A percentile compares a stretch with the other conserved stretches of the same genome.
Conservation (phyloP, 208 protist genomes). For the Wallacemonas sp. region DNA sequence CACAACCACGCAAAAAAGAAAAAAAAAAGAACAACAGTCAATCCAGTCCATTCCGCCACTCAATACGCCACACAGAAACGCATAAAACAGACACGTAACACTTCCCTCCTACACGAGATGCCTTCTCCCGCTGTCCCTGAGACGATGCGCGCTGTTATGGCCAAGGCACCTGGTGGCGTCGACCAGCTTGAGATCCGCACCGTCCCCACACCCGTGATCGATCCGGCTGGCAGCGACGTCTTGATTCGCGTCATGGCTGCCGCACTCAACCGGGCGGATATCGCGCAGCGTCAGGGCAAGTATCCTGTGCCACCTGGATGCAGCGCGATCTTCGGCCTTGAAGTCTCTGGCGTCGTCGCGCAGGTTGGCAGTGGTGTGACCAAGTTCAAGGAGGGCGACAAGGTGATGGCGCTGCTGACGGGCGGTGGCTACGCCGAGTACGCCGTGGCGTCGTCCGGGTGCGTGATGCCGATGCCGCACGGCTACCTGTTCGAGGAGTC, state of each 20-base stretch:
- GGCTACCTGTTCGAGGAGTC: conserved; percentile 82
- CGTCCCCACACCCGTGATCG: conserved; percentile 47
- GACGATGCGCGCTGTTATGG: conserved; percentile 71
- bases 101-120: too few relatives aligned
- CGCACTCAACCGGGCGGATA: conserved; percentile 86
- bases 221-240: conserved; percentile 43
- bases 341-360: conserved; percentile 84
- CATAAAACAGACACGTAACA: too few relatives aligned
- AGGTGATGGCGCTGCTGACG: conserved; percentile 85
- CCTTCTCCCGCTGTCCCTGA: too few relatives aligned
- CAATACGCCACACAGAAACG: too few relatives aligned
- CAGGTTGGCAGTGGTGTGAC: conserved; percentile 47
- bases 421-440: conserved; percentile 94
- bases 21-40: background rate
- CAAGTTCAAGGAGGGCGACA: conserved; percentile 74
- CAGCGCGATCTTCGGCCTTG: conserved; percentile 80
- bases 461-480: conserved; percentile 79
- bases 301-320: conserved; percentile 76
- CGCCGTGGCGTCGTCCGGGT: conserved; percentile 58
- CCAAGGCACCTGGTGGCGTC: conserved; percentile 61
- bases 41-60: too few relatives aligned
- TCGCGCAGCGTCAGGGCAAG: conserved; percentile 70
- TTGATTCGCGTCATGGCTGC: conserved; percentile 86
- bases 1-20: background rate
- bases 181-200: conserved; percentile 45